Conservation (phyloP, 495 filamentous ascomycete genomes). For the Neurospora sp. region DNA sequence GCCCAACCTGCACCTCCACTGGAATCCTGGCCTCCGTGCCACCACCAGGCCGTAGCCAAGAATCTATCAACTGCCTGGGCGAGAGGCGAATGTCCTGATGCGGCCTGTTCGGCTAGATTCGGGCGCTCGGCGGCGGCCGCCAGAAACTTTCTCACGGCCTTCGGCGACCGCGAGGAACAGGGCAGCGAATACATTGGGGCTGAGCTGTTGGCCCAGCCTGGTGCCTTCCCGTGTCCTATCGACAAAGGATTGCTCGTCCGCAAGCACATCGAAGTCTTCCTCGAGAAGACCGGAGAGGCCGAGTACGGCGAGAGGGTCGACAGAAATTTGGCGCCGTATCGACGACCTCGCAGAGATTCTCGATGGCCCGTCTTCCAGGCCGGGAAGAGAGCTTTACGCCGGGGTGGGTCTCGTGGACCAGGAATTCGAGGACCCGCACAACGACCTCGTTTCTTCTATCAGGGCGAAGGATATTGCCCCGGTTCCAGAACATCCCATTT, state of each 20-base stretch:
- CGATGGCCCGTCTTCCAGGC: background rate
- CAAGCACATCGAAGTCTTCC: background rate
- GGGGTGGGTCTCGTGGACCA: background rate
- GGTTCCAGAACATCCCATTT: too few species aligned
- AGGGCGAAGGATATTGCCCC: background rate
- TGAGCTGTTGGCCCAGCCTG: background rate
- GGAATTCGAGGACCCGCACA: background rate
- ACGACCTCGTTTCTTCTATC: background rate
- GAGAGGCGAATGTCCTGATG: background rate
- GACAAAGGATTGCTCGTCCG: background rate
- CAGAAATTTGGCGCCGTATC: background rate
- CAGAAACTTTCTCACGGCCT: background rate
- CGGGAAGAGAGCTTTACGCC: background rate
- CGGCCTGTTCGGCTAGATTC: too few species aligned
- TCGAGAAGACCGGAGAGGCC: background rate
- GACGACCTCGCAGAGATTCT: background rate
- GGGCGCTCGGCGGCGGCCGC: too few species aligned
- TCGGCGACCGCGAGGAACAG: background rate
- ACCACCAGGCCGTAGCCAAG: background rate
- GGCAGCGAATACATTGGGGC: background rate
- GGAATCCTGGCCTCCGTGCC: background rate
- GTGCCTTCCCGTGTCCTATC: background rate
- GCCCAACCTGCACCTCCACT: background rate
- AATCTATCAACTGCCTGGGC: background rate
- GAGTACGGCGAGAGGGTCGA: background rate